A percentile compares a stretch with the other conserved stretches of the same genome.
Evolutionary conservation across 805 yeast genomes (phyloP).

Genomic region (Helenozyma rhizophorensis): DNA sequence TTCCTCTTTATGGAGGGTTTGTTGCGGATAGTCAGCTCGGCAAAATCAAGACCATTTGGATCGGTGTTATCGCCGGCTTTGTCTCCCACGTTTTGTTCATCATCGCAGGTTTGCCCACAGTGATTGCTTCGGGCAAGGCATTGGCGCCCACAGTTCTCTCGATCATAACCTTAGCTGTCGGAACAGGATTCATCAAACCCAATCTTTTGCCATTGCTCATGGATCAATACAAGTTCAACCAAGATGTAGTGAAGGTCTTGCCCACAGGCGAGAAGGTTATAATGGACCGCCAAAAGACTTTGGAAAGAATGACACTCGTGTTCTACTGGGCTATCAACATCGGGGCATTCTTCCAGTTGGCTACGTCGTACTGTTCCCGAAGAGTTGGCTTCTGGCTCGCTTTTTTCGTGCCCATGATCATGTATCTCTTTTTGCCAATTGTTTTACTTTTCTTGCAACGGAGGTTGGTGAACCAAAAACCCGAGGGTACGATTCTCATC

Average conservation of each 20-base stretch:
- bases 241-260: constrained; percentile 54
- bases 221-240: constrained; percentile 51
- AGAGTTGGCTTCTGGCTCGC: constrained; percentile 54
- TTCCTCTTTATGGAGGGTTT: constrained; percentile 50
- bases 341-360: constrained; percentile 51
- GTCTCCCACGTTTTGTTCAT: constrained; percentile 45
- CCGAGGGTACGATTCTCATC: constrained; percentile 45
- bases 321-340: constrained; percentile 55
- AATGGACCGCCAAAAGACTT: constrained; percentile 41
- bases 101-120: constrained; percentile 44
- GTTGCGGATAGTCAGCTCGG: constrained; percentile 48
- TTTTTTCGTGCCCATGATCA: constrained; percentile 39
- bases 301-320: constrained; percentile 33
- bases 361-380: constrained; percentile 49
- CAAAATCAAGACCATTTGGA: constrained; percentile 45
- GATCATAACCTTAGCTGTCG: constrained; percentile 17
- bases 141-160: constrained; percentile 8
- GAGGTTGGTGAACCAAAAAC: constrained; percentile 25
- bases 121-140: constrained; percentile 28
- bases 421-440: constrained; percentile 24
- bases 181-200: constrained; percentile 54
- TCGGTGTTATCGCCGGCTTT: constrained; percentile 45
- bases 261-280: constrained; percentile 65
- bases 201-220: constrained; percentile 46
- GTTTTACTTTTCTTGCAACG: constrained; percentile 23